Percentiles rank a stretch among this genome's conserved stretches.
Evolutionary conservation across 2,329 filamentous ascomycete species (phyloP).

Genomic region (Emergomyces orientalis): DNA sequence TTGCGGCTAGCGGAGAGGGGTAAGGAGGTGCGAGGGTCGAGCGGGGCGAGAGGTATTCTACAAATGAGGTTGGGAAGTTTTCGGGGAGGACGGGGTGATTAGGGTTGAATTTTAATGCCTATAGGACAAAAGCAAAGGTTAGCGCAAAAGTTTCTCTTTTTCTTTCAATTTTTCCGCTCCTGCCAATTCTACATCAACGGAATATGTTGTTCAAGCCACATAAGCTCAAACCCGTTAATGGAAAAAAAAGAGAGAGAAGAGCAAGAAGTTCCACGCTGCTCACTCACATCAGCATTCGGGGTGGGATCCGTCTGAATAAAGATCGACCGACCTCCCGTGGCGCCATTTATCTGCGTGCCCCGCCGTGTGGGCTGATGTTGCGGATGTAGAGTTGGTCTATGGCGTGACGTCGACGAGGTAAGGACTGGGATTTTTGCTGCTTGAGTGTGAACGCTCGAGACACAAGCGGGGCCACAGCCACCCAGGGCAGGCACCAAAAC

Average conservation of each 20-base stretch:
- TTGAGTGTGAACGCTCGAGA: constrained; percentile 34
- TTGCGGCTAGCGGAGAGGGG: constrained; percentile 80
- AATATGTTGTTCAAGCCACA: neutral
- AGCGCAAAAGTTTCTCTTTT: constrained; percentile 1
- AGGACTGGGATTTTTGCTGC: constrained; percentile 39
- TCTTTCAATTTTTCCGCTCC: neutral
- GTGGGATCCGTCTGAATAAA: constrained; percentile 97
- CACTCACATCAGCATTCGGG: constrained; percentile 73
- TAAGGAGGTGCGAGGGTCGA: constrained; percentile 81
- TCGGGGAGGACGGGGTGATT: constrained; percentile 78
- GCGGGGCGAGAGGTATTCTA: constrained; percentile 86
- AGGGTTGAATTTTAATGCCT: constrained; percentile 84
- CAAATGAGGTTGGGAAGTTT: constrained; percentile 61
- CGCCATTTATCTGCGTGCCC: constrained; percentile 28
- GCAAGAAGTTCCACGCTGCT: neutral
- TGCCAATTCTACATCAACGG: neutral
- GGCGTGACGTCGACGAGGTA: constrained; percentile 39
- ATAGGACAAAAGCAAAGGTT: constrained; percentile 2
- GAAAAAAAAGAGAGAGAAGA: neutral
- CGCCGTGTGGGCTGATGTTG: constrained; percentile 32
- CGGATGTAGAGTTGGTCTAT: constrained; percentile 38
- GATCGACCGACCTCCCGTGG: constrained; percentile 58
- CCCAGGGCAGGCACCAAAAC: neutral
- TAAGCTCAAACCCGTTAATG: neutral
- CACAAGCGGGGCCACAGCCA: constrained; percentile 8